A percentile compares a stretch with the other conserved stretches of the same genome.
phyloP scores from a whole-genome alignment of 768 basidiomycete genomes.

The Lanmaoa rubissima region DNA sequence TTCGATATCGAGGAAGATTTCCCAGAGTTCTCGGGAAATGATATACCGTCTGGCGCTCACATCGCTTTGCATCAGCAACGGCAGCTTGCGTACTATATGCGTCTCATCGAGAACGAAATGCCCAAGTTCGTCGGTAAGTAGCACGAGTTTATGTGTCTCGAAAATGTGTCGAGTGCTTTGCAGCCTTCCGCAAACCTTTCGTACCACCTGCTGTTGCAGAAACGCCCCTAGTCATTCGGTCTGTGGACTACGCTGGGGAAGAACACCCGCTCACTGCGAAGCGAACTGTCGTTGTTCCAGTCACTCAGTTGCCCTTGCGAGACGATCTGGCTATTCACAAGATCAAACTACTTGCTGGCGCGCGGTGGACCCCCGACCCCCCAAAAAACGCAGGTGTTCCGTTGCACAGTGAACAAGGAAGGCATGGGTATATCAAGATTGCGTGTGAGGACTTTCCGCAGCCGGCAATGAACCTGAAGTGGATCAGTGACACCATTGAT shows the following conservation, averaged over 20 bases:
- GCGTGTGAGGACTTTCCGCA: slow-evolving; percentile 84
- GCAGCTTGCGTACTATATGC: slow-evolving; percentile 70
- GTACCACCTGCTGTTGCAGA: slow-evolving; percentile 53
- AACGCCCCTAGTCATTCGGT: slow-evolving; percentile 67
- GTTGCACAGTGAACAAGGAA: slow-evolving; percentile 40
- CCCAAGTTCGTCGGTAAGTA: slow-evolving; percentile 76
- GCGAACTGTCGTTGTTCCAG: slow-evolving; percentile 69
- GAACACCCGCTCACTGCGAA: slow-evolving; percentile 70
- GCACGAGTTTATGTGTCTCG: slow-evolving; percentile 4
- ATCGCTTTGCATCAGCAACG: slow-evolving; percentile 71
- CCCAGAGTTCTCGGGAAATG: slow-evolving; percentile 41
- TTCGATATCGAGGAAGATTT: slow-evolving; percentile 38
- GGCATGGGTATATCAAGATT: slow-evolving; percentile 87
- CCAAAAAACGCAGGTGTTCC: slow-evolving; percentile 65
- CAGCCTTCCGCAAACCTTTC: slow-evolving; percentile 84
- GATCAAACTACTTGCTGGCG: slow-evolving; percentile 84
- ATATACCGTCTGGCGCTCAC: slow-evolving; percentile 71
- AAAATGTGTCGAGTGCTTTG: slow-evolving; percentile 4
- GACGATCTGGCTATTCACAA: slow-evolving; percentile 71
- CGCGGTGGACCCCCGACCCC: slow-evolving; percentile 78
- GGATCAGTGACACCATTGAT: slow-evolving; percentile 87
- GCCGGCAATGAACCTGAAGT: slow-evolving; percentile 88
- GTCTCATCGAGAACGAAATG: slow-evolving; percentile 87
- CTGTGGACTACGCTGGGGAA: slow-evolving; percentile 76
- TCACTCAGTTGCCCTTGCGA: slow-evolving; percentile 68